phyloP scores from a whole-genome alignment of 768 basidiomycete genomes.

The Leccinum fibrillosum region DNA sequence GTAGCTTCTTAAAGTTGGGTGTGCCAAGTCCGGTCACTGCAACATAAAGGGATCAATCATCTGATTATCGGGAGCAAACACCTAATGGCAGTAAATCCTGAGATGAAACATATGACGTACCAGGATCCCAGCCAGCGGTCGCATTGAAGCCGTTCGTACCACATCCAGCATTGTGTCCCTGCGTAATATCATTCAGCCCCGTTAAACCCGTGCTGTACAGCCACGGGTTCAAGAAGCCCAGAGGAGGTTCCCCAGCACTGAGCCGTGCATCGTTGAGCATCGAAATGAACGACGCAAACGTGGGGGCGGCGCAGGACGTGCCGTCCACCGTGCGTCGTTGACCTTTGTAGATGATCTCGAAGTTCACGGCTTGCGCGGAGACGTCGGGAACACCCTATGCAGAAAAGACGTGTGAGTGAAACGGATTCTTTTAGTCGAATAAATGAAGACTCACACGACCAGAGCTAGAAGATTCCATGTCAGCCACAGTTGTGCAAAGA shows the following conservation, averaged over 20 bases:
- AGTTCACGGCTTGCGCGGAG: constrained; percentile 52
- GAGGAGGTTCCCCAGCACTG: constrained; percentile 35
- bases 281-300: constrained; percentile 32
- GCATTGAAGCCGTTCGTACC: constrained; percentile 30
- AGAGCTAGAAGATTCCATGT: not conserved
- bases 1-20: constrained; percentile 49
- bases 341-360: constrained; percentile 46
- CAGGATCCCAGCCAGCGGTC: constrained; percentile 59
- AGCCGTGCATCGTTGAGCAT: constrained; percentile 65
- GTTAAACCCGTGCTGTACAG: constrained; percentile 39
- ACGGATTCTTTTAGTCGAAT: not conserved
- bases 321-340: constrained; percentile 43
- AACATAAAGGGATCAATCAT: not conserved
- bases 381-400: constrained; percentile 60
- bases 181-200: constrained; percentile 55
- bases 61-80: not conserved
- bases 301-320: constrained; percentile 51
- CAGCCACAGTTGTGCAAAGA: not conserved
- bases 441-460: constrained; percentile 39
- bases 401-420: not conserved
- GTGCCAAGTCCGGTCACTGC: constrained; percentile 60
- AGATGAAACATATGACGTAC: constrained; percentile 31
- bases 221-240: constrained; percentile 61
- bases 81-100: too few species aligned
- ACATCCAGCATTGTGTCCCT: constrained; percentile 56